Conservation (phyloP, 1,139 yeast genomes). For the Yamadazyma dendronema region DNA sequence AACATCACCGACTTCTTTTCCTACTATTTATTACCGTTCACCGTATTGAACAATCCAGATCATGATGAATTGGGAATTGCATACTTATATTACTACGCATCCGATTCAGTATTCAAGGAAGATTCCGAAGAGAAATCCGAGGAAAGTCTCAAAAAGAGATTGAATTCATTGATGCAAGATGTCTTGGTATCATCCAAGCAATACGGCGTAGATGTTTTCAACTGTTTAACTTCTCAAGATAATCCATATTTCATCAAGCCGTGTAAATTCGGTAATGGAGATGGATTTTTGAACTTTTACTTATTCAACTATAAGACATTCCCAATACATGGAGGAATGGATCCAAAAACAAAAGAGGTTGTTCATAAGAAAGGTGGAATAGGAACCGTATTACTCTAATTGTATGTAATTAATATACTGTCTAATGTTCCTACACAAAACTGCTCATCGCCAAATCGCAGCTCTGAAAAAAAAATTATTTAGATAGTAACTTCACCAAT, state of each 20-base stretch:
- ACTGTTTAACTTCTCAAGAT: conserved; percentile 88
- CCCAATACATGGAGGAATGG: conserved; percentile 80
- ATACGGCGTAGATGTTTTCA: conserved; percentile 81
- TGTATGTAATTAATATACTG: background rate
- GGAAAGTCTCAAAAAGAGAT: conserved; percentile 54
- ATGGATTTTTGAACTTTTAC: conserved; percentile 87
- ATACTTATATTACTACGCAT: conserved; percentile 85
- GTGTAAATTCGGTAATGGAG: conserved; percentile 90
- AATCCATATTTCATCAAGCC: conserved; percentile 78
- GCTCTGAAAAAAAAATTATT: conserved; percentile 8
- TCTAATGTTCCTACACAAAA: too few species aligned
- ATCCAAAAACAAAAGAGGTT: conserved; percentile 47
- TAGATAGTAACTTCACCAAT: too few species aligned
- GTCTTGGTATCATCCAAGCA: conserved; percentile 74
- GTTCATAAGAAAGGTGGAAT: conserved; percentile 69
- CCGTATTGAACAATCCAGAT: conserved; percentile 67
- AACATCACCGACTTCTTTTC: conserved; percentile 85
- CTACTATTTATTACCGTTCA: conserved; percentile 84
- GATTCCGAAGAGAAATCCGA: conserved; percentile 24
- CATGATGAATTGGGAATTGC: conserved; percentile 81
- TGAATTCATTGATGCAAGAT: conserved; percentile 63
- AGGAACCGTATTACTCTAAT: conserved; percentile 79
- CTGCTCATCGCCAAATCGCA: too few species aligned
- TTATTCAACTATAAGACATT: conserved; percentile 85
- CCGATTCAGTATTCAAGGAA: conserved; percentile 43